phyloP scores from a whole-genome alignment of 2,329 filamentous ascomycete species.

The Massarina eburnea region DNA sequence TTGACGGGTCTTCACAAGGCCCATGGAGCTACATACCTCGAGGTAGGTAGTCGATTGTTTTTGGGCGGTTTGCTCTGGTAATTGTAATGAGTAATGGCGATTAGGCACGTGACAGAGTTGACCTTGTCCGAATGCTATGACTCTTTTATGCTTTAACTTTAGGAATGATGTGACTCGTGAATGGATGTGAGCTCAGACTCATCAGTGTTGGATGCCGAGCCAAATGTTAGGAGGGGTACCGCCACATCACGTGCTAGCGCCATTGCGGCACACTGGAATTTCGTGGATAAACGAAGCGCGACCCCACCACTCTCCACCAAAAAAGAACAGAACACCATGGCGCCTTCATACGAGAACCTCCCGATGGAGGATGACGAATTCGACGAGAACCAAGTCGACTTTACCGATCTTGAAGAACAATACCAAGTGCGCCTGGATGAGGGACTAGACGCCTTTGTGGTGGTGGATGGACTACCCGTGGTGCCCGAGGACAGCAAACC shows the following conservation, averaged over 20 bases:
- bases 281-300: slow-evolving; percentile 18
- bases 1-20: not conserved
- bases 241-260: slow-evolving; percentile 3
- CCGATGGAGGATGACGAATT: slow-evolving; percentile 85
- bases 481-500: slow-evolving; percentile 89
- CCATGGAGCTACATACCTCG: not conserved
- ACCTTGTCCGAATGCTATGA: too few species aligned
- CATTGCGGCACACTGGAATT: slow-evolving; percentile 30
- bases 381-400: slow-evolving; percentile 92
- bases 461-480: slow-evolving; percentile 88
- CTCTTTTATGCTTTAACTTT: too few species aligned
- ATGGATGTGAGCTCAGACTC: too few species aligned
- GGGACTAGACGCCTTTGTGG: slow-evolving; percentile 93
- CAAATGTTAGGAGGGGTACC: not conserved
- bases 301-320: slow-evolving; percentile 18
- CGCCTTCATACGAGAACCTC: slow-evolving; percentile 88
- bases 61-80: not conserved
- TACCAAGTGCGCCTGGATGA: slow-evolving; percentile 96
- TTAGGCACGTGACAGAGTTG: too few species aligned
- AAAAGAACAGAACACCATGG: slow-evolving; percentile 58
- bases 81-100: slow-evolving; percentile 25
- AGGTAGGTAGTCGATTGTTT: not conserved
- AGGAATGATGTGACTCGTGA: too few species aligned
- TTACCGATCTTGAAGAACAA: slow-evolving; percentile 89
- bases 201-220: too few species aligned